A percentile compares a stretch with the other conserved stretches of the same genome.
Evolutionary conservation across 768 basidiomycete genomes (phyloP).

Genomic region (Tylopilus sp.): DNA sequence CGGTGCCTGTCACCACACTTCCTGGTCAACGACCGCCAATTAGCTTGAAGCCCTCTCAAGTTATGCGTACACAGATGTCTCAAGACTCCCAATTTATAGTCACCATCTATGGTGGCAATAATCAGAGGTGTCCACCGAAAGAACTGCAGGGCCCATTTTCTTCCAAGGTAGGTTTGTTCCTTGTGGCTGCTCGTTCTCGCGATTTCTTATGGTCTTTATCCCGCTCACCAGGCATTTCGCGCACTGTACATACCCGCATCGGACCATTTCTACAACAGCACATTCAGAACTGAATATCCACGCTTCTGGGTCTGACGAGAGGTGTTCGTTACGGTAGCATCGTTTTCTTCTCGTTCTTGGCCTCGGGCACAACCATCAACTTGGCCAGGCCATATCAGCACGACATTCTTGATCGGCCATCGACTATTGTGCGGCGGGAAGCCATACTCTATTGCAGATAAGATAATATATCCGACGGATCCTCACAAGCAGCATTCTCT

Average conservation of each 20-base stretch:
- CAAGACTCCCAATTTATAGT: neutral
- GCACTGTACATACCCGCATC: neutral
- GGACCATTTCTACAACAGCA: neutral
- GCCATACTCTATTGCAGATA: neutral
- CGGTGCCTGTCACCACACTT: neutral
- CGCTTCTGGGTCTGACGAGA: no score
- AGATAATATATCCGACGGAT: neutral
- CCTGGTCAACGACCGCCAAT: neutral
- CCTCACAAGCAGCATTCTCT: no score
- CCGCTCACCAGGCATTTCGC: neutral
- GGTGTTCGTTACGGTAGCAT: neutral
- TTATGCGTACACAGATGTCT: neutral
- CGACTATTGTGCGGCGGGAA: neutral
- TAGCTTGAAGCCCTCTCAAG: neutral
- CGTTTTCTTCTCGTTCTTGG: neutral
- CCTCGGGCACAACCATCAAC: neutral
- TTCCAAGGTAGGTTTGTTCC: neutral
- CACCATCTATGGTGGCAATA: no score
- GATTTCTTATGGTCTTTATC: neutral
- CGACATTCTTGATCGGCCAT: no score
- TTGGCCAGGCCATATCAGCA: neutral
- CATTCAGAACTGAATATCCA: neutral
- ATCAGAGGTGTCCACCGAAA: no score
- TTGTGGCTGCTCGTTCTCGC: neutral
- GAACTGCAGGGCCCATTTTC: no score